Percentiles rank a stretch among this genome's conserved stretches.
Conservation (phyloP, 257 asterid genomes). For the Parsonsia alboflavescens region DNA sequence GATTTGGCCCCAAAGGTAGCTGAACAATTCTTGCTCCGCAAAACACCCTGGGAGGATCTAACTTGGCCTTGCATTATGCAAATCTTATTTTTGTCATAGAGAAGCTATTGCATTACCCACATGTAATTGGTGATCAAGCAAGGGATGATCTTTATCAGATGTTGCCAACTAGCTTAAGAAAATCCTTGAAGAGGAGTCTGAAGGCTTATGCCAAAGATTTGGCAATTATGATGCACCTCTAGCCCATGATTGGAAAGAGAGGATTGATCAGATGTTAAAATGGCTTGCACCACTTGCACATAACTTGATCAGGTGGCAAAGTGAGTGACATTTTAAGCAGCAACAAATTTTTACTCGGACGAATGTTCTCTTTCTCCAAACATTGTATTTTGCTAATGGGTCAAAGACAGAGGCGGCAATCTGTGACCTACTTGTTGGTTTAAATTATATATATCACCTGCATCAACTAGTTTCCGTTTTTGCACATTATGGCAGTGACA, state of each 20-base stretch:
- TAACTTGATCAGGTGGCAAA: conserved; percentile 93
- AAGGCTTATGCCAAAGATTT: too few species aligned
- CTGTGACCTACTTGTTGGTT: conserved; percentile 71
- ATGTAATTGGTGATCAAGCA: conserved; percentile 86
- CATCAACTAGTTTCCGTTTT: too few species aligned
- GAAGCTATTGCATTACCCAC: conserved; percentile 82
- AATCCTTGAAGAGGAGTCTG: too few species aligned
- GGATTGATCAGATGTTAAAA: conserved; percentile 45
- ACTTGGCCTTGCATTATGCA: conserved; percentile 74
- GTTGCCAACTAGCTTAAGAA: too few species aligned
- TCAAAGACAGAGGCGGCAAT: conserved; percentile 67
- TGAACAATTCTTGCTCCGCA: conserved; percentile 45
- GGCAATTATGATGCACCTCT: too few species aligned
- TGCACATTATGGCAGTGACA: too few species aligned
- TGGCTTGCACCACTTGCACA: conserved; percentile 88
- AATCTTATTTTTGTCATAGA: too few species aligned
- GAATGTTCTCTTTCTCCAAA: too few species aligned
- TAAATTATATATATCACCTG: conserved; percentile 79
- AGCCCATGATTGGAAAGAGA: conserved; percentile 85
- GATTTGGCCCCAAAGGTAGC: too few species aligned
- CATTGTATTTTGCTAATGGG: conserved; percentile 74
- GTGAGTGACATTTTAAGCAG: conserved; percentile 78
- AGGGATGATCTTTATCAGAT: conserved; percentile 84
- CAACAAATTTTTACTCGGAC: too few species aligned
- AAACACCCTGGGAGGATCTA: conserved; percentile 80